A percentile compares a stretch with the other conserved stretches of the same genome.
phyloP scores from a whole-genome alignment of 2,329 filamentous ascomycete genomes.

The Fusarium sp. region DNA sequence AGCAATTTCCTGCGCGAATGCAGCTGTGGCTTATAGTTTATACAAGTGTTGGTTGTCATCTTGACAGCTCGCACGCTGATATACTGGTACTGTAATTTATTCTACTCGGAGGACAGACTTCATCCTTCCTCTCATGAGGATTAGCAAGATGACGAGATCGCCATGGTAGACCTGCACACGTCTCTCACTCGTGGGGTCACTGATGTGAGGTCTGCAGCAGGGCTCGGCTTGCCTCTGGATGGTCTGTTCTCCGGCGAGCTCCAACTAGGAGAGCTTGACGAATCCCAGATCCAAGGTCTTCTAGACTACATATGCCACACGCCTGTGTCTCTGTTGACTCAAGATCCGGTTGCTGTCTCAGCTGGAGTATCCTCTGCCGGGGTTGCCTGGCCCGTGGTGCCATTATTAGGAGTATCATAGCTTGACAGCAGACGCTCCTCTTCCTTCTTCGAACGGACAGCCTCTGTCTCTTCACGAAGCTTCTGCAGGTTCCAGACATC shows the following conservation, averaged over 20 bases:
- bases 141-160: slow-evolving; percentile 40
- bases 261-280: slow-evolving; percentile 35
- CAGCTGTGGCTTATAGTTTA: slow-evolving; percentile 6
- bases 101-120: slow-evolving; percentile 41
- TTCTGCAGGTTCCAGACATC: slow-evolving; percentile 80
- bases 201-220: slow-evolving; percentile 38
- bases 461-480: slow-evolving; percentile 86
- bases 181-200: slow-evolving; percentile 33
- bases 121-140: slow-evolving; percentile 40
- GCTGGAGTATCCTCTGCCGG: slow-evolving; percentile 28
- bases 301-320: slow-evolving; percentile 35
- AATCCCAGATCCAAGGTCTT: slow-evolving; percentile 39
- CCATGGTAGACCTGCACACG: slow-evolving; percentile 42
- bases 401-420: slow-evolving; percentile 40
- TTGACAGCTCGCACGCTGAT: slow-evolving; percentile 28
- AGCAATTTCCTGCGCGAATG: slow-evolving; percentile 1
- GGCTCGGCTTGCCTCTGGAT: slow-evolving; percentile 47
- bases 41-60: slow-evolving; percentile 16
- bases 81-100: slow-evolving; percentile 39
- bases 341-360: slow-evolving; percentile 40
- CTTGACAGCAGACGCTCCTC: slow-evolving; percentile 68
- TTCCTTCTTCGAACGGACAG: slow-evolving; percentile 77
- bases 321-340: slow-evolving; percentile 21
- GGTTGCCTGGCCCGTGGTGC: slow-evolving; percentile 21
- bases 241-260: slow-evolving; percentile 38